Evolutionary conservation across 805 yeast genomes (phyloP).

Genomic region (Metschnikowia corniflorae): DNA sequence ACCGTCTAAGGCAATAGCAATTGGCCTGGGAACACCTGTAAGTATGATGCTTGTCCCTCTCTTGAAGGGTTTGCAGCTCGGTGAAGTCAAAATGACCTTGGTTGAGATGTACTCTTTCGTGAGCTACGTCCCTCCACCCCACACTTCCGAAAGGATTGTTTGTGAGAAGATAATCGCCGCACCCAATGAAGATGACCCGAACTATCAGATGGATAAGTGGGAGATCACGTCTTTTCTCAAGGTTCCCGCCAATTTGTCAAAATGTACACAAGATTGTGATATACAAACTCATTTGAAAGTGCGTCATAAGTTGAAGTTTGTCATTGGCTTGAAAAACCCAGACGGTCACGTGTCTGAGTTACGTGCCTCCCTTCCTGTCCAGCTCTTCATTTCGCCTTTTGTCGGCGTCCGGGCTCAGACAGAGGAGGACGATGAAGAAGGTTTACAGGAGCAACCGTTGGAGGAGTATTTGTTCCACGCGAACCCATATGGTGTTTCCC

Average conservation of each 20-base stretch:
- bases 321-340: constrained; percentile 73
- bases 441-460: constrained; percentile 13
- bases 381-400: constrained; percentile 73
- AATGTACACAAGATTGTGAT: constrained; percentile 85
- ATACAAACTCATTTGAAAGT: constrained; percentile 68
- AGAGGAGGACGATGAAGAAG: constrained; percentile 22
- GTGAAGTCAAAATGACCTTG: constrained; percentile 64
- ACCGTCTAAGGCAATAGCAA: constrained; percentile 85
- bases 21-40: constrained; percentile 76
- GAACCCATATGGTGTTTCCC: constrained; percentile 6
- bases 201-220: constrained; percentile 60
- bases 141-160: constrained; percentile 60
- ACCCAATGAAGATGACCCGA: constrained; percentile 42
- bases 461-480: constrained; percentile 31
- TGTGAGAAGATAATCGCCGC: constrained; percentile 41
- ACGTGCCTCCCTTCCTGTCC: constrained; percentile 84
- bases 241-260: constrained; percentile 69
- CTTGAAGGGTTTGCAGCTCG: constrained; percentile 73
- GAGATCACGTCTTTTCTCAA: constrained; percentile 57
- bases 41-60: constrained; percentile 73
- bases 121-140: constrained; percentile 53
- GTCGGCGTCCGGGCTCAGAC: constrained; percentile 60
- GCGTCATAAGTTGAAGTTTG: constrained; percentile 83
- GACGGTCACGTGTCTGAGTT: constrained; percentile 93
- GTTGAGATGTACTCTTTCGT: constrained; percentile 65